phyloP scores from a whole-genome alignment of 106 monocot genomes.

The Xerophyta viscosa region DNA sequence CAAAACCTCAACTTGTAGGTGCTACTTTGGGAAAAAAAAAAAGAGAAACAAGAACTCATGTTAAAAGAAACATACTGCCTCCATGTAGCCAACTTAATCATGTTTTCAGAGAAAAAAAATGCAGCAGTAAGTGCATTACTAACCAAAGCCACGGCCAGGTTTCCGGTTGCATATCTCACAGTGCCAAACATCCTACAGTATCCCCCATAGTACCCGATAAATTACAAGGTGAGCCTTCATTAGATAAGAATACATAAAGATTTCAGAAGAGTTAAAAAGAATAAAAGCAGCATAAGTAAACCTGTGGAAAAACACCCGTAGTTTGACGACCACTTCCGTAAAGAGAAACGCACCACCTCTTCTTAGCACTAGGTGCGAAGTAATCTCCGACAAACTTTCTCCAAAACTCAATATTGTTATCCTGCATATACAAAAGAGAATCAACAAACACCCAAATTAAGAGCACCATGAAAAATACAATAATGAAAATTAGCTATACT shows the following conservation, averaged over 20 bases:
- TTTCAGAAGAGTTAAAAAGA: too few relatives aligned
- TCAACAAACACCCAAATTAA: conserved; percentile 15
- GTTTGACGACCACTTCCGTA: conserved; percentile 78
- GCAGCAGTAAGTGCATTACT: conserved; percentile 17
- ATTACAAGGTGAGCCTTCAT: neutral
- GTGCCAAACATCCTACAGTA: conserved; percentile 87
- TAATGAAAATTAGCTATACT: conserved; percentile 25
- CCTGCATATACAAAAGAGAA: conserved; percentile 44
- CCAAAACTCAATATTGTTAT: conserved; percentile 90
- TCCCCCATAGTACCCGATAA: too few relatives aligned
- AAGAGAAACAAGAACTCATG: neutral
- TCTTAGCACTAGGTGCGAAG: conserved; percentile 71
- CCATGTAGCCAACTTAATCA: neutral
- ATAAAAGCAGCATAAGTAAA: too few relatives aligned
- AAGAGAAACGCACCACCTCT: conserved; percentile 79
- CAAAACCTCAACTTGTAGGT: too few relatives aligned
- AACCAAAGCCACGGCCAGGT: conserved; percentile 99
- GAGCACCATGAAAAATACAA: neutral
- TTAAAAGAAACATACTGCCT: too few relatives aligned
- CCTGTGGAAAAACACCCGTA: conserved; percentile 84
- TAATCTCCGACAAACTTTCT: conserved; percentile 66
- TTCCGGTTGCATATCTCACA: conserved; percentile 96
- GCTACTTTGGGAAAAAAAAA: too few relatives aligned
- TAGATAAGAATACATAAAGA: too few relatives aligned
- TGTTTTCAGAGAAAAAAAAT: too few relatives aligned